These are phyloP conservation scores for Globisporangium paroecandrum DNA, from an alignment of 352 stramenopile genomes.

Conservation along the genomic window DNA sequence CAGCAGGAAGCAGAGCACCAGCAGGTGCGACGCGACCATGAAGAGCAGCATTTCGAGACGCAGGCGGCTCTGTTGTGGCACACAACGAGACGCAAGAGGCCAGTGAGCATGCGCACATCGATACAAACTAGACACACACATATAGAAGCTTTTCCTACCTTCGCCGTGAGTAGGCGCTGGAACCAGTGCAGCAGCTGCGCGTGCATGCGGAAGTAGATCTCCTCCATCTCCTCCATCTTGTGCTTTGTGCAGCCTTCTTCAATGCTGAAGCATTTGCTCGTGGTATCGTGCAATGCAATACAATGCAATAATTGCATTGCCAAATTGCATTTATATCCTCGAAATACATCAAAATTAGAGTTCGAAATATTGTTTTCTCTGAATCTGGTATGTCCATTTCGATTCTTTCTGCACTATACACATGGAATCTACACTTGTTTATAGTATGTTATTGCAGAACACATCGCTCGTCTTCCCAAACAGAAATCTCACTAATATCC, in stretches of 20 bases:
- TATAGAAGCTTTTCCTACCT: conserved; percentile 23
- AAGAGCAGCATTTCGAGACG: conserved; percentile 62
- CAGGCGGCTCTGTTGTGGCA: conserved; percentile 36
- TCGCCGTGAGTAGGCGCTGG: conserved; percentile 34
- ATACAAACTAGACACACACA: neutral
- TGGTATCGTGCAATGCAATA: neutral
- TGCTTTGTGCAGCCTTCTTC: neutral
- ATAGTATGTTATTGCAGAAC: no score
- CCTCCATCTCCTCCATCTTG: conserved; percentile 53
- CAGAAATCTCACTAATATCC: no score
- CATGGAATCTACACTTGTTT: no score
- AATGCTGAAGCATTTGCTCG: neutral
- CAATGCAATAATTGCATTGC: no score
- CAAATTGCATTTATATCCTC: no score
- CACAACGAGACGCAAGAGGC: neutral
- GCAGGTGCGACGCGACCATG: conserved; percentile 43
- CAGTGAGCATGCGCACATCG: no score
- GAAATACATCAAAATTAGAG: no score
- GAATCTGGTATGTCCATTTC: no score
- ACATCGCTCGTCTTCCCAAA: no score
- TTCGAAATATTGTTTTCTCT: no score
- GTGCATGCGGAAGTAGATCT: conserved; percentile 79
- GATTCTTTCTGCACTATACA: no score
- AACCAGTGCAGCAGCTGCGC: conserved; percentile 49
- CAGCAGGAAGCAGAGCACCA: conserved; percentile 46